Conservation (phyloP, 2,329 filamentous ascomycete species). For the Capronia americana region DNA sequence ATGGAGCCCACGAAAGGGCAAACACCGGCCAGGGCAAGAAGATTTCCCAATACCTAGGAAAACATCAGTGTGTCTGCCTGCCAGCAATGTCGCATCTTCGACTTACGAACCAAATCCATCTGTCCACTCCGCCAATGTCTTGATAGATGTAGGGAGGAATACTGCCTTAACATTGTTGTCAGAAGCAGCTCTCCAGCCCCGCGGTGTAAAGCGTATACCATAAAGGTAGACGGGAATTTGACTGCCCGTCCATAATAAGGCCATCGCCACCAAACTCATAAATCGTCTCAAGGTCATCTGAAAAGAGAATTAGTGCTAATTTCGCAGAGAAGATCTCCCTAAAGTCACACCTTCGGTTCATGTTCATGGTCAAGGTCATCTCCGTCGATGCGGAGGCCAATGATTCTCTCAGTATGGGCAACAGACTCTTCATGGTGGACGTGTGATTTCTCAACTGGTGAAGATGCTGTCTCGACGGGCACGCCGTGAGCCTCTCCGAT, state of each 20-base stretch:
- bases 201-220: conserved; percentile 40
- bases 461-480: conserved; percentile 4
- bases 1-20: conserved; percentile 71
- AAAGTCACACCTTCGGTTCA: conserved; percentile 24
- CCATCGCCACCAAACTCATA: conserved; percentile 64
- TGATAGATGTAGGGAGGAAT: conserved; percentile 63
- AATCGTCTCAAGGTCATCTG: conserved; percentile 35
- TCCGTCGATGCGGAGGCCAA: conserved; percentile 30
- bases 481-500: background rate
- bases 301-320: background rate
- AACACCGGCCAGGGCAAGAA: conserved; percentile 62
- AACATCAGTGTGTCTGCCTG: background rate
- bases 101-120: conserved; percentile 64
- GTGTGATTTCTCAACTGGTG: conserved; percentile 15
- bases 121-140: conserved; percentile 65
- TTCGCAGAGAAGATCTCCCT: too few species aligned
- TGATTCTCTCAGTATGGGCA: conserved; percentile 14
- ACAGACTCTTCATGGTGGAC: conserved; percentile 20
- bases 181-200: background rate
- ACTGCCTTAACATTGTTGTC: conserved; percentile 36
- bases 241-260: conserved; percentile 66
- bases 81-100: background rate
- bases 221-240: conserved; percentile 65
- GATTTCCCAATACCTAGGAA: conserved; percentile 52
- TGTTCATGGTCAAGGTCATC: conserved; percentile 31